Evolutionary conservation across 2,329 filamentous ascomycete species (phyloP).

Genomic region (Sclerotinia spermophila): DNA sequence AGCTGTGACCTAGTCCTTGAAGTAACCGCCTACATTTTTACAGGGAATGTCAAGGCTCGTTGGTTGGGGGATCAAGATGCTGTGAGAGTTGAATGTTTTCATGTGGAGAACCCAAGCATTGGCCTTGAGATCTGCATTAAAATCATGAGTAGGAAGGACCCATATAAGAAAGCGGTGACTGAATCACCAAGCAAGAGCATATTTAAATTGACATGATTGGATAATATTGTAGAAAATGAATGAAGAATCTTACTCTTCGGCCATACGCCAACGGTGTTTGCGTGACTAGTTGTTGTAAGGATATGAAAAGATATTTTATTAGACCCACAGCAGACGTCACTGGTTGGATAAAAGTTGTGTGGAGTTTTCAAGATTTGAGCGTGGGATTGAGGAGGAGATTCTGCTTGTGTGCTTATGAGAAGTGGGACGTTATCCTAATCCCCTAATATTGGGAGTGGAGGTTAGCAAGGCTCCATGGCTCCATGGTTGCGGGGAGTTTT

Average conservation of each 20-base stretch:
- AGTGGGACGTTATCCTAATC: background rate
- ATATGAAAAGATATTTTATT: background rate
- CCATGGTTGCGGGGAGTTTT: background rate
- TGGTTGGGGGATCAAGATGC: constrained; percentile 3
- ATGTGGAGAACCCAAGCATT: background rate
- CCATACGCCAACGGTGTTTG: constrained; percentile 5
- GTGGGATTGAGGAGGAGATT: constrained; percentile 8
- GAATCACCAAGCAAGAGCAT: background rate
- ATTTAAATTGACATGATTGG: constrained; percentile 1
- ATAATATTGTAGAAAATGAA: background rate
- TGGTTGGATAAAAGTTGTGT: background rate
- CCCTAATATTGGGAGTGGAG: background rate
- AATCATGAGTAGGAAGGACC: background rate
- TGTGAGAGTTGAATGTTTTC: background rate
- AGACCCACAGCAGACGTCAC: constrained; percentile 17
- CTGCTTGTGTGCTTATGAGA: background rate
- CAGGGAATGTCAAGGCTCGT: constrained; percentile 1
- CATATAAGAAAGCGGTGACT: constrained; percentile 12
- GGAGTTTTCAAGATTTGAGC: background rate
- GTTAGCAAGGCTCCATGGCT: too few species aligned
- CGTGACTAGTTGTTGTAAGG: background rate
- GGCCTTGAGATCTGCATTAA: constrained; percentile 12
- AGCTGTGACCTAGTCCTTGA: background rate
- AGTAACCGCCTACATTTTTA: background rate
- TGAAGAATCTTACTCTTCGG: background rate